Evolutionary conservation across 2,329 filamentous ascomycete genomes (phyloP).

Genomic region (Fusarium multiceps): DNA sequence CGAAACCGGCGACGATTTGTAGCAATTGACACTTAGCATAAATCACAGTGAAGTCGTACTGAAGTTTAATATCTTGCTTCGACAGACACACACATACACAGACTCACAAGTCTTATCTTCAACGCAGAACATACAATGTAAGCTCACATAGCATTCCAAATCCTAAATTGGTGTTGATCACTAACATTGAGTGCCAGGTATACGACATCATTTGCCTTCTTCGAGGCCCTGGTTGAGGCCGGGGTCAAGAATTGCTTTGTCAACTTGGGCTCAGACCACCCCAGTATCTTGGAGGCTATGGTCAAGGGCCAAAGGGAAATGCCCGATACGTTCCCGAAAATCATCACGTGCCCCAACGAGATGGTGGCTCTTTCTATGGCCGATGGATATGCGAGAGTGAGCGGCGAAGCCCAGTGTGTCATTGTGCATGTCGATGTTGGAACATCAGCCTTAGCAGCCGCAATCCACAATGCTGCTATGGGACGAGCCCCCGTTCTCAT

Average conservation of each 20-base stretch:
- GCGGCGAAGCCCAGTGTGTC: constrained; percentile 38
- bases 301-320: constrained; percentile 40
- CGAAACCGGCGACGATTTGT: neutral
- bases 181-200: neutral
- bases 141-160: accelerated
- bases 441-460: constrained; percentile 42
- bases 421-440: constrained; percentile 48
- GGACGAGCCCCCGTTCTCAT: constrained; percentile 51
- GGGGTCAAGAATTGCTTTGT: constrained; percentile 64
- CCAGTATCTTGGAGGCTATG: constrained; percentile 47
- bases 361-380: constrained; percentile 45
- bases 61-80: neutral
- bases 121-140: neutral
- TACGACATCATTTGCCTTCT: constrained; percentile 22
- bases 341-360: constrained; percentile 50
- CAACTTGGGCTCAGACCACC: constrained; percentile 63
- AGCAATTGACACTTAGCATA: neutral
- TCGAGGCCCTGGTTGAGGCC: constrained; percentile 43
- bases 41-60: accelerated
- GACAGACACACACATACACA: neutral
- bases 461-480: constrained; percentile 46
- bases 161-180: no score
- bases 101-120: no score
- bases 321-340: constrained; percentile 1
- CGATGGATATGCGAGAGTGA: constrained; percentile 46